phyloP scores from a whole-genome alignment of 2,329 filamentous ascomycete genomes.

The Sporothrix mexicana region DNA sequence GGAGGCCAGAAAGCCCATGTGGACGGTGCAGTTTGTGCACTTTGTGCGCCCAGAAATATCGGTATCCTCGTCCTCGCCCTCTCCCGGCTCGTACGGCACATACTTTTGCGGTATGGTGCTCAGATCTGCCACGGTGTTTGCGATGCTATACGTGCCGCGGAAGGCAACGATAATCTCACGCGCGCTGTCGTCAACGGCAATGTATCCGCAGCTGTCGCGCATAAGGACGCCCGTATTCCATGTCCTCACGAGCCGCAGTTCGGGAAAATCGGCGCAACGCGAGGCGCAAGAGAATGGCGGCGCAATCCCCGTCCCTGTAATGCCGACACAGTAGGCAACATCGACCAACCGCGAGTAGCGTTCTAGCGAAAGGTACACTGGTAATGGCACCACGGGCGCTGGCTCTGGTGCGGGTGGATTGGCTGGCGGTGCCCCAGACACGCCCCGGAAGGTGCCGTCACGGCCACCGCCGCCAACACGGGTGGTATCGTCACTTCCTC shows the following conservation, averaged over 20 bases:
- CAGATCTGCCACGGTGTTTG: constrained; percentile 89
- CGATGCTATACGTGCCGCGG: constrained; percentile 90
- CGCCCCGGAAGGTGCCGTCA: background rate
- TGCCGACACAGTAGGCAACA: constrained; percentile 91
- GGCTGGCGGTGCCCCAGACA: background rate
- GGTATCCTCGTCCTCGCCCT: constrained; percentile 38
- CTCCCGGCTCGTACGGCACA: constrained; percentile 73
- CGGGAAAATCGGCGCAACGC: constrained; percentile 82
- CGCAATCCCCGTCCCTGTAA: constrained; percentile 80
- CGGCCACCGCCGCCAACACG: background rate
- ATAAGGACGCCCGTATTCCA: constrained; percentile 91
- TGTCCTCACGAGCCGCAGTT: constrained; percentile 77
- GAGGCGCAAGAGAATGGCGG: constrained; percentile 85
- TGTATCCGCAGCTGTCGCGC: constrained; percentile 91
- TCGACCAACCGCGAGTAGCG: constrained; percentile 90
- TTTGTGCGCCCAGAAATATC: constrained; percentile 31
- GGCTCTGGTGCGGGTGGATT: background rate
- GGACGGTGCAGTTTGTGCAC: constrained; percentile 89
- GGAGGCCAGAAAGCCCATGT: constrained; percentile 84
- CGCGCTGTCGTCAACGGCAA: constrained; percentile 76
- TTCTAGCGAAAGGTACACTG: constrained; percentile 80
- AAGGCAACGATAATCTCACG: constrained; percentile 79
- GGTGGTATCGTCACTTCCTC: background rate
- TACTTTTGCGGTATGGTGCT: constrained; percentile 90
- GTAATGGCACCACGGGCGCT: background rate